Evolutionary conservation across 352 stramenopile genomes (phyloP), one percentile per base, ranked within the genome.

Genomic region (Globisporangium yorkense): DNA sequence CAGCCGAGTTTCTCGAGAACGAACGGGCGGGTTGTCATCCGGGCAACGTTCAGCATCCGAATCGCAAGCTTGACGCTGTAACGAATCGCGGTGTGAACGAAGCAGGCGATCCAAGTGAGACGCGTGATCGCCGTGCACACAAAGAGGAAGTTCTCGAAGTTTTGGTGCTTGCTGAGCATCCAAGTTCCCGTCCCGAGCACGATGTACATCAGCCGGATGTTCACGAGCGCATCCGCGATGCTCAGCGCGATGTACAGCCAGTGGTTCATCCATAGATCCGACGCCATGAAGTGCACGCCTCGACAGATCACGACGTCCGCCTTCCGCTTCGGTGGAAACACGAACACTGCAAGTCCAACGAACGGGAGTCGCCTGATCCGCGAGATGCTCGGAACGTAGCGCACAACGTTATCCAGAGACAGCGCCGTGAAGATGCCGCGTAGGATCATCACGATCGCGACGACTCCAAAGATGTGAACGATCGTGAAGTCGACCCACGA

Each of bases 211-310:
- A 70, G 65, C 0, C 77, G 75, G 1, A 84, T 12, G 52, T 61
- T 80, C 2, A 70, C 50, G 8, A 80, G 51, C 2, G 72, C 62
- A 10, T 88, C 75, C 18, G 77, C 35, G 29, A 84, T 76, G 54
- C 77, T 86, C 2, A 88, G 46, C 5, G 63, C 18, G 12, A 86
- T 83, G 62, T 86, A 88, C 8, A 88, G 61, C 77, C 77, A 88
- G 48, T 88, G 73, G 62, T 86, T 88, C 62, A 86, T 84, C 77
- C 77, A 88, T 2, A 83, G 51, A 29, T 84, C 73, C 1, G 77
- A 86, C 3, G 71, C 77, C 49, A 83, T 73, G 21, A 83, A 62
- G n/a, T 67, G 27, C 40, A 56, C 67, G 37, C 73, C 77, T 27
- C 75, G 73, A 53, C 82, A 80, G 4, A 57, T 57, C 35, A 88